phyloP scores from a whole-genome alignment of 1,284 basidiomycete genomes.

The Rhodotorula sp. region DNA sequence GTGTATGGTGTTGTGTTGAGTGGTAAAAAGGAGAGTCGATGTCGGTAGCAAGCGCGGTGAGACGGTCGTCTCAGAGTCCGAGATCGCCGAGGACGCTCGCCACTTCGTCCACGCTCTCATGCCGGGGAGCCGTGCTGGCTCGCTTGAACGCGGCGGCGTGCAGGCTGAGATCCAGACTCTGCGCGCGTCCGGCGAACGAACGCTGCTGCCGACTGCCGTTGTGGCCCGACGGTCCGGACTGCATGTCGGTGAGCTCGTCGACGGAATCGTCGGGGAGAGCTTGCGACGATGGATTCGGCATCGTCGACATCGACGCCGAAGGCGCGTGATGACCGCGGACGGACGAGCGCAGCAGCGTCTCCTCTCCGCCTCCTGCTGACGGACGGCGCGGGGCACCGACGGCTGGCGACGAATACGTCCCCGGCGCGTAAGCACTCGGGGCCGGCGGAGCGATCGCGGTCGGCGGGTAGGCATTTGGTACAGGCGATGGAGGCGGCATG shows the following conservation, averaged over 20 bases:
- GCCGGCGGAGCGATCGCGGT: background rate
- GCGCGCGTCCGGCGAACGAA: constrained; percentile 25
- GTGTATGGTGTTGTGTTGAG: background rate
- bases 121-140: constrained; percentile 17
- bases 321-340: constrained; percentile 15
- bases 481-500: background rate
- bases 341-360: background rate
- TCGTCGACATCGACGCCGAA: constrained; percentile 22
- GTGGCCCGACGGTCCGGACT: background rate
- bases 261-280: background rate
- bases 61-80: background rate
- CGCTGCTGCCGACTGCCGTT: constrained; percentile 18
- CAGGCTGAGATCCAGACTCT: constrained; percentile 27
- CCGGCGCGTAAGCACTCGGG: constrained; percentile 1
- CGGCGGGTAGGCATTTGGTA: background rate
- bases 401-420: background rate
- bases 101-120: constrained; percentile 23
- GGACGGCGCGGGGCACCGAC: background rate
- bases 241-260: constrained; percentile 25
- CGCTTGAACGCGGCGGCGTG: constrained; percentile 19
- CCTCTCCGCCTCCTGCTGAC: background rate
- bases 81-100: constrained; percentile 18
- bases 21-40: background rate
- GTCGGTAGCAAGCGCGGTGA: too few relatives aligned
- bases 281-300: background rate